Evolutionary conservation across 148 eudicot genomes (phyloP).

Genomic region (Persicaria tinctoria): DNA sequence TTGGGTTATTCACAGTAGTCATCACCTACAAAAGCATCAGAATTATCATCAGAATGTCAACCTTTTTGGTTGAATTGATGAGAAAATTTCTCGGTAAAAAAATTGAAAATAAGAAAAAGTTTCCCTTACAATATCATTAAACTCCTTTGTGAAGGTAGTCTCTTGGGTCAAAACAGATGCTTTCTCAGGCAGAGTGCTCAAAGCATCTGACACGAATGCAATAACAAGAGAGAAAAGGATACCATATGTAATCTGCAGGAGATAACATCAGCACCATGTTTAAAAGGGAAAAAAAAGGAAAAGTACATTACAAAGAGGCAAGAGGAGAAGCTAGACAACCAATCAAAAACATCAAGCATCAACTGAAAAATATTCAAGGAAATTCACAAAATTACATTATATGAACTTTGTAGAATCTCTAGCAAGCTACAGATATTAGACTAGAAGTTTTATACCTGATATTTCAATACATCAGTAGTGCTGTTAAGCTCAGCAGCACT

Average conservation of each 20-base stretch:
- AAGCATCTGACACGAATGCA: constrained; percentile 82
- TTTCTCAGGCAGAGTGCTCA: constrained; percentile 68
- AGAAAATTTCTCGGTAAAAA: neutral
- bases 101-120: constrained; percentile 1
- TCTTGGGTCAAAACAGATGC: constrained; percentile 54
- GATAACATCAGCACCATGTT: constrained; percentile 6
- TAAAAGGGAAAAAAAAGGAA: neutral
- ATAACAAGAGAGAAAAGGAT: constrained; percentile 80
- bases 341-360: neutral
- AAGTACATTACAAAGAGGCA: constrained; percentile 10
- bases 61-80: neutral
- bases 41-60: neutral
- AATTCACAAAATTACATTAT: neutral
- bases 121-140: constrained; percentile 71
- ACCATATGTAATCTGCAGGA: constrained; percentile 70
- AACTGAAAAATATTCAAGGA: neutral
- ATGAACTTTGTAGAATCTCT: neutral
- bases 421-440: neutral
- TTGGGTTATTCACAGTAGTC: constrained; percentile 48
- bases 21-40: constrained; percentile 40
- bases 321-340: neutral
- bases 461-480: constrained; percentile 46
- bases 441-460: constrained; percentile 47
- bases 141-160: constrained; percentile 75
- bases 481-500: constrained; percentile 52